Evolutionary conservation across 495 filamentous ascomycete genomes (phyloP).

Genomic region (Penicillium parvum): DNA sequence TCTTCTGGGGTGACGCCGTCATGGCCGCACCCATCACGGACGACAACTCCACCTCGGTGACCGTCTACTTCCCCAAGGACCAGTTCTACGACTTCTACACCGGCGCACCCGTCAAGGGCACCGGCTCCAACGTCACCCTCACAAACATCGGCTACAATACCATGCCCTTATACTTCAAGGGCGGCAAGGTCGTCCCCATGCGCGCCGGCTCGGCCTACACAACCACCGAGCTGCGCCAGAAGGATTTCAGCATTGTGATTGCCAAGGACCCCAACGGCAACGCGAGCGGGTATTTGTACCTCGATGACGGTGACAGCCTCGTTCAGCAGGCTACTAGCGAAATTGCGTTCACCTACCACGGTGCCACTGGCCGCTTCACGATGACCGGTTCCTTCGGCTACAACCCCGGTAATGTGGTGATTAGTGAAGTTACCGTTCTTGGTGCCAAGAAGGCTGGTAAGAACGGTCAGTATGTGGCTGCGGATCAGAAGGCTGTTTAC

Average conservation of each 20-base stretch:
- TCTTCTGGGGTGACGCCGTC: slow-evolving; percentile 67
- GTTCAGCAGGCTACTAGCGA: too few species aligned
- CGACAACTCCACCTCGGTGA: slow-evolving; percentile 57
- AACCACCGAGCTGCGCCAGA: slow-evolving; percentile 60
- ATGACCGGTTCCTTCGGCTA: too few species aligned
- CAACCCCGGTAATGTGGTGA: too few species aligned
- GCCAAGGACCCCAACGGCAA: slow-evolving; percentile 50
- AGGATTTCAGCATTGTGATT: slow-evolving; percentile 66
- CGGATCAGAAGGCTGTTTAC: too few species aligned
- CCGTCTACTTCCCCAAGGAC: slow-evolving; percentile 70
- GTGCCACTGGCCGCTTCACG: too few species aligned
- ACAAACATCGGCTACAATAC: slow-evolving; percentile 53
- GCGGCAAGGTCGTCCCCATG: slow-evolving; percentile 66
- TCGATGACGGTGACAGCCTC: slow-evolving; percentile 63
- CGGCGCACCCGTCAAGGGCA: slow-evolving; percentile 51
- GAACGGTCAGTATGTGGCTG: too few species aligned
- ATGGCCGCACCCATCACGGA: slow-evolving; percentile 70
- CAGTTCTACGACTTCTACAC: slow-evolving; percentile 78
- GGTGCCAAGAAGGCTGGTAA: too few species aligned
- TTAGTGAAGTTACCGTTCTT: too few species aligned
- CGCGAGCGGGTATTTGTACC: slow-evolving; percentile 52
- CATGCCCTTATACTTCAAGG: slow-evolving; percentile 70
- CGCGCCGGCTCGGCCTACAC: slow-evolving; percentile 61
- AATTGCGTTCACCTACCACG: too few species aligned
- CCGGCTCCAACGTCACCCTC: slow-evolving; percentile 49